Evolutionary conservation across 345 rosid genomes (phyloP), one percentile per base, ranked within the genome.

Genomic region (Mallotus nudiflorus): DNA sequence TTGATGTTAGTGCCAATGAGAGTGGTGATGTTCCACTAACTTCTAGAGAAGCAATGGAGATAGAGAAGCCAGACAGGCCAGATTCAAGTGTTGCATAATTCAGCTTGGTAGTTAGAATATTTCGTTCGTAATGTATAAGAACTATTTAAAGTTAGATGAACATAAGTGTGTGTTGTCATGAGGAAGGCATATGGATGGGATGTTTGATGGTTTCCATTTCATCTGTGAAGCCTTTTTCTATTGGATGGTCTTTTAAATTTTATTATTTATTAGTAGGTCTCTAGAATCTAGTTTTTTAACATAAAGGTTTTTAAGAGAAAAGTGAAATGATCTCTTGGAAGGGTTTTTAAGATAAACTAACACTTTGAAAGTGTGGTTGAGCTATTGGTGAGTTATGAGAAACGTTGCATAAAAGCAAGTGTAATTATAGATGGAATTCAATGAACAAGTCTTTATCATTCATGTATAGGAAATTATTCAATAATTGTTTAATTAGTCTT

Each of bases 41-140:
- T 9, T 66, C 93, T 0, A 83, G 59, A 45, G 97, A 90, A 74
- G 87, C 92, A 25, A 92, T 92, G 97, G 97, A 90, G 70, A 90
- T 89, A 0, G 96, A 86, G 44, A 83, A 85, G 69, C 39, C 89
- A 0, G 90, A 85, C n/a, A n/a, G n/a, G n/a, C n/a, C n/a, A n/a
- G n/a, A n/a, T 16, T 29, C 81, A 5, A 25, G 48, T 16, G 58
- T 79, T 27, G 83, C 84, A 52, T 85, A 74, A 74, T 46, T 71
- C 20, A 28, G 19, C 40, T 3, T 33, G 3, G 4, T 44, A 39
- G 62, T 60, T 46, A 45, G 27, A 74, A 62, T 67, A 13, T 50
- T 46, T 24, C 66, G 57, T 69, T 63, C 25, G 22, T 64, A 45
- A 66, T 80, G 74, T 77, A 24, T 52, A 70, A 74, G 73, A 57